Evolutionary conservation across 768 basidiomycete genomes (phyloP), one percentile per base, ranked within the genome.

Genomic region (Suillus subluteus): DNA sequence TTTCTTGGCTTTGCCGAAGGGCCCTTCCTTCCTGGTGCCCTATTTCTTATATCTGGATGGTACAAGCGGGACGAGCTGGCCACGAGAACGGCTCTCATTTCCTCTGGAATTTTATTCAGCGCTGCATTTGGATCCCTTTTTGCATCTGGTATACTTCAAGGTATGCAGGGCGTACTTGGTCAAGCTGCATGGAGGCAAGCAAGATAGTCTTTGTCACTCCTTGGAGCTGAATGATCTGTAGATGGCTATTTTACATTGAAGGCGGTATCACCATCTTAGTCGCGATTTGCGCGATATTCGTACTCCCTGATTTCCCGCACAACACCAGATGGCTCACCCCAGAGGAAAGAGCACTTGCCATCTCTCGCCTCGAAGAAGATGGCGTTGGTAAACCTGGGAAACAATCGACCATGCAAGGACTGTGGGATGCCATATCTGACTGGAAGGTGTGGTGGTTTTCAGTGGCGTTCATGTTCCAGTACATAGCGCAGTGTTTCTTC

Each of bases 121-220:
- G 83, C 84, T 74, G 84, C 82, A 5, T 82, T 83, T 65, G 82
- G 83, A 0, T 77, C 82, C 5, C 71, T 84, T n/a, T 75, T 85
- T 37, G 81, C 82, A 13, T 79, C 82, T 43, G 82, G 80, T 16
- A 81, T 84, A 41, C 76, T 84, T 32, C 70, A 70, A n/a, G 73
- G 74, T 4, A 81, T 86, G 79, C 21, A 48, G 4, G 21, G n/a
- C n/a, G 23, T 23, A 48, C 46, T 48, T 48, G 46, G 46, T 48
- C 46, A 78, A 43, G 71, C 77, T 1, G 81, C 79, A 0, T 84
- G 83, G 82, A 68, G 76, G 68, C 80, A 73, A 77, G 78, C 50
- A 67, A 66, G 69, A 3, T 48, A 21, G 6, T 46, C 32, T 52
- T 32, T 32, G 35, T 43, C 23, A 37, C 21, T 66, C 26, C 7